Conservation (phyloP, 495 filamentous ascomycete genomes). For the Penicillium turbatum region DNA sequence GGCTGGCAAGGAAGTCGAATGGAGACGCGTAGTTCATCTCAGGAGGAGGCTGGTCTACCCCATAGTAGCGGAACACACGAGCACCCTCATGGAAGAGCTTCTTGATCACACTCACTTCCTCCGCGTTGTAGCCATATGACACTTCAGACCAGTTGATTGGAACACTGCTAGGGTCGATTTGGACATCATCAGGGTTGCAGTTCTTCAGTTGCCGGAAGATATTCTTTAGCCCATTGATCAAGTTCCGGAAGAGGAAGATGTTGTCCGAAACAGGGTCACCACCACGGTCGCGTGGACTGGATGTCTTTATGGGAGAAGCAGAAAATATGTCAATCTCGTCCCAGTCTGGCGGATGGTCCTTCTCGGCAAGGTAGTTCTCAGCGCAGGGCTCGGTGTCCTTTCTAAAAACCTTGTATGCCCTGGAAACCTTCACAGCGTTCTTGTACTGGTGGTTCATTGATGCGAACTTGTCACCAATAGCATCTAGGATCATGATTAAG, state of each 20-base stretch:
- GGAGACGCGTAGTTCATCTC: constrained; percentile 73
- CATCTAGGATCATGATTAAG: constrained; percentile 93
- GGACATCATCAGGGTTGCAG: constrained; percentile 67
- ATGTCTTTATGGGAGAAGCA: constrained; percentile 92
- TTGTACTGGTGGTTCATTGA: constrained; percentile 95
- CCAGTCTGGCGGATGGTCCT: constrained; percentile 79
- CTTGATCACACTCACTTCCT: constrained; percentile 93
- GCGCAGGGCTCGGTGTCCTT: constrained; percentile 56
- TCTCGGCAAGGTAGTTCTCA: constrained; percentile 80
- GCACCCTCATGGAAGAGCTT: constrained; percentile 97
- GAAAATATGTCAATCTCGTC: constrained; percentile 97
- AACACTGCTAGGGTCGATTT: constrained; percentile 70
- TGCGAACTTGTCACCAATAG: constrained; percentile 96
- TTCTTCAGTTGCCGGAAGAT: constrained; percentile 92
- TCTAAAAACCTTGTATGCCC: constrained; percentile 57
- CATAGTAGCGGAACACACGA: constrained; percentile 93
- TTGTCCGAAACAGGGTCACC: constrained; percentile 95
- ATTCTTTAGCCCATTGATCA: constrained; percentile 96
- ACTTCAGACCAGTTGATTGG: constrained; percentile 93
- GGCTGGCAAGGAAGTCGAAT: constrained; percentile 85
- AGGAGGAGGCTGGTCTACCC: constrained; percentile 70
- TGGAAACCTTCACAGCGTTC: constrained; percentile 90
- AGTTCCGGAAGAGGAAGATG: constrained; percentile 95
- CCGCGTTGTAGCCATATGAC: constrained; percentile 92
- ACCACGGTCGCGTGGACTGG: constrained; percentile 84